Base-by-base conservation (phyloP, 306 rosid genomes). In the Vigna mungo region DNA sequence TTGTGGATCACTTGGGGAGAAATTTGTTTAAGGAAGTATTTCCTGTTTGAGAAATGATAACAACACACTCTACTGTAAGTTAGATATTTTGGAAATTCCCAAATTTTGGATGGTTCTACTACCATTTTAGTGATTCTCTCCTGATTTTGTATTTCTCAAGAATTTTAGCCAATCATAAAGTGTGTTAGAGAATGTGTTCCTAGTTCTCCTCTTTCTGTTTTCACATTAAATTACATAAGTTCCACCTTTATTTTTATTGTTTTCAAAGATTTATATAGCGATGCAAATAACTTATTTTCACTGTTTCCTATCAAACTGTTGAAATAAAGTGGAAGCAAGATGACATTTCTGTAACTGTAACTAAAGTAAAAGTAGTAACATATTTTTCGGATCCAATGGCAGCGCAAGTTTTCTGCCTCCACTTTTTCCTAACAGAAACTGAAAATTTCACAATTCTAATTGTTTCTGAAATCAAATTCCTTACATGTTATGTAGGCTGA, bases 401-500 rank as follows among this genome's bases (percentile, higher is more conserved):
- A 9, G 4, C 7, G 5, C 6, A n/a, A 18, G 37, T 23, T 73
- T 64, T 30, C 23, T 72, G 44, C 44, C 44, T 64, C 39, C 21
- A 12, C 43, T 39, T 4, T 43, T 51, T 39, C 75, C 20, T 17
- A 16, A 44, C 46, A 49, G 51, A 43, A 64, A 79, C 58, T 4
- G 66, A 74, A 46, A 80, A 74, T n/a, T 10, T 54, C 52, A 23
- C 3, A 65, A 15, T 53, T 34, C 12, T 9, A 34, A 20, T 75
- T 56, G 7, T 21, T 21, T 27, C 27, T n/a, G 58, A 71, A 53
- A 25, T 39, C 11, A 67, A 72, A 21, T 25, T 47, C 23, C 16
- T 69, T 65, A 6, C 69, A 13, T 59, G 12, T 36, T 53, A 12
- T 72, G 72, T 76, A 96, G 99, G 74, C 88, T 23, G 99, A 96